Conservation (phyloP, 495 filamentous ascomycete genomes). For the Podospora didyma region DNA sequence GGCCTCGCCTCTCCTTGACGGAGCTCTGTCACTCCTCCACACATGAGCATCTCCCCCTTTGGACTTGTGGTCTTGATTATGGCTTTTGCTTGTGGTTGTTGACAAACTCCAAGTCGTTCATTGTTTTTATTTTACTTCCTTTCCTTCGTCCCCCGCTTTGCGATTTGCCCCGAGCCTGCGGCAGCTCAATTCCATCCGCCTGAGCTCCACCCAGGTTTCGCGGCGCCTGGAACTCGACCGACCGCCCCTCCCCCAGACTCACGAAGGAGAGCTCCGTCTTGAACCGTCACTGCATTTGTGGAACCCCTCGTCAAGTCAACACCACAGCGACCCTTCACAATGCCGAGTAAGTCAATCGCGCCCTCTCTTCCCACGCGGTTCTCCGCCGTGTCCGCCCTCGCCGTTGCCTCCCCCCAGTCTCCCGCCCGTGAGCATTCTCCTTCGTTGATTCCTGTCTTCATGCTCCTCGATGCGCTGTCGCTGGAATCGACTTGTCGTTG, state of each 20-base stretch:
- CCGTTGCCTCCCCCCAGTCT: no score
- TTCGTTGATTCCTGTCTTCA: no score
- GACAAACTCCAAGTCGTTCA: constrained; percentile 33
- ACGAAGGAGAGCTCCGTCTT: neutral
- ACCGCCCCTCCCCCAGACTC: neutral
- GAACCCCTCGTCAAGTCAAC: constrained; percentile 1
- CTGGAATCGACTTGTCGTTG: no score
- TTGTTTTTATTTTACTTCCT: constrained; percentile 15
- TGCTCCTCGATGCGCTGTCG: no score
- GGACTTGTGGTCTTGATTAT: constrained; percentile 22
- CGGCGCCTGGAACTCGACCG: constrained; percentile 3
- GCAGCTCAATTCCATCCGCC: neutral
- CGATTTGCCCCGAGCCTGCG: neutral
- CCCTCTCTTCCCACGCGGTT: no score
- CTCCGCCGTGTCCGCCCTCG: no score
- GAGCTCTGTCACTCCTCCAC: constrained; percentile 1
- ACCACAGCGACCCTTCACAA: neutral
- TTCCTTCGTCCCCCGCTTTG: constrained; percentile 10
- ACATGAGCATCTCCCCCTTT: constrained; percentile 7
- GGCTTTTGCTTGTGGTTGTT: constrained; percentile 27
- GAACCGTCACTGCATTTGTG: neutral
- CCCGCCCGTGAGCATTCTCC: no score
- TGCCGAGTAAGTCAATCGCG: constrained; percentile 2
- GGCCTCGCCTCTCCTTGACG: no score
- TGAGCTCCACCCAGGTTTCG: neutral